phyloP scores from a whole-genome alignment of 768 basidiomycete species.

The Serendipita vermifera region DNA sequence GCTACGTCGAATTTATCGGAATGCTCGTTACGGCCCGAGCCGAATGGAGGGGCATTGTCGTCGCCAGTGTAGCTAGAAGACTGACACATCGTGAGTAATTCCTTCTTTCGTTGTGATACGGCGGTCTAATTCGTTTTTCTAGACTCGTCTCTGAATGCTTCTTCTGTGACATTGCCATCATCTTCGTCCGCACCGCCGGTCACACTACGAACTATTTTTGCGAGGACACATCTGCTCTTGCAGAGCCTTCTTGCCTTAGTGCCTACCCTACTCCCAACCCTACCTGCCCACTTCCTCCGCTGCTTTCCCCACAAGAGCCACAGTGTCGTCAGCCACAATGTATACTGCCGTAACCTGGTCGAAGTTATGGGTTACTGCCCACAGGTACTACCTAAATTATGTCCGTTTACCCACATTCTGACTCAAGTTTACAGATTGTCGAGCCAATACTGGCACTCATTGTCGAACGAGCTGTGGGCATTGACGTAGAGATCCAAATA shows the following conservation, averaged over 20 bases:
- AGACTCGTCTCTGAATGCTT: conserved; percentile 63
- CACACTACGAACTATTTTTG: conserved; percentile 72
- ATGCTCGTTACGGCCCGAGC: conserved; percentile 85
- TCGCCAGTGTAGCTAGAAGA: conserved; percentile 69
- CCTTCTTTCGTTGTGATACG: not conserved
- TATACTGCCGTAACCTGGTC: conserved; percentile 84
- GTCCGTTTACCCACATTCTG: not conserved
- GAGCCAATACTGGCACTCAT: conserved; percentile 78
- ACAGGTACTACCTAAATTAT: conserved; percentile 35
- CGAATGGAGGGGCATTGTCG: conserved; percentile 77
- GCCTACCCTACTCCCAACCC: conserved; percentile 77
- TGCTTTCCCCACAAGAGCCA: conserved; percentile 93
- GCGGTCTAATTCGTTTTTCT: conserved; percentile 10
- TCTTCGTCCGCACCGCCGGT: conserved; percentile 35
- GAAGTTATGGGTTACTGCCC: conserved; percentile 77
- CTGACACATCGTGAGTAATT: conserved; percentile 71
- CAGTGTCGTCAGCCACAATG: conserved; percentile 59
- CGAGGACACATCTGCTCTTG: conserved; percentile 77
- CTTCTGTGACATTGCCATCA: conserved; percentile 48
- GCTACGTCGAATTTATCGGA: conserved; percentile 79
- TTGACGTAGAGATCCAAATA: conserved; percentile 97
- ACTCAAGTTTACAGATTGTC: conserved; percentile 19
- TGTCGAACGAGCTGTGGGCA: conserved; percentile 87
- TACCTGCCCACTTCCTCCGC: conserved; percentile 71
- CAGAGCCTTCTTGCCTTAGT: conserved; percentile 76